Percentiles rank a stretch among this genome's conserved stretches.
phyloP scores from a whole-genome alignment of 2,329 filamentous ascomycete species.

The Trichoderma lentiforme region DNA sequence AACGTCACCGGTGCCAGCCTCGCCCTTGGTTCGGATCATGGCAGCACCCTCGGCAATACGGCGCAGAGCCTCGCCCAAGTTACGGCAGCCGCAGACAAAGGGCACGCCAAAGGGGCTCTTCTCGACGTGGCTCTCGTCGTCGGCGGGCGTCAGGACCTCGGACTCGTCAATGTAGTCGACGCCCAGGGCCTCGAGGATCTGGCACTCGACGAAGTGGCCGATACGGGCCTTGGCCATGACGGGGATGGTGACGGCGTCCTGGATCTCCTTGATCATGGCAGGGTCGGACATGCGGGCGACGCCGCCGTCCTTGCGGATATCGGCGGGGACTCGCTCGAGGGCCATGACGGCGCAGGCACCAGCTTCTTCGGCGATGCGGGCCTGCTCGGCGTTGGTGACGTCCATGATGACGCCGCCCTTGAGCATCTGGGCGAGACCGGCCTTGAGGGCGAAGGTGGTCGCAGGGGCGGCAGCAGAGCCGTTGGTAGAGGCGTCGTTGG shows the following conservation, averaged over 20 bases:
- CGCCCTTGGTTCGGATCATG: slow-evolving; percentile 98
- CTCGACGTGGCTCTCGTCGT: slow-evolving; percentile 85
- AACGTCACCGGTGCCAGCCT: slow-evolving; percentile 95
- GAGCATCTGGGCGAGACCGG: slow-evolving; percentile 93
- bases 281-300: slow-evolving; percentile 98
- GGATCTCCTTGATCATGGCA: slow-evolving; percentile 90
- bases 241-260: slow-evolving; percentile 90
- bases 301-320: slow-evolving; percentile 88
- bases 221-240: slow-evolving; percentile 99
- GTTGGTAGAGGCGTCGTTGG: slow-evolving; percentile 33
- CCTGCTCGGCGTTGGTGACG: slow-evolving; percentile 88
- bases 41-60: slow-evolving; percentile 90
- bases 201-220: slow-evolving; percentile 96
- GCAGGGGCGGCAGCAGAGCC: slow-evolving; percentile 27
- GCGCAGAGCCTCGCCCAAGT: slow-evolving; percentile 88
- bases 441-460: slow-evolving; percentile 79
- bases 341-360: slow-evolving; percentile 98
- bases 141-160: slow-evolving; percentile 94
- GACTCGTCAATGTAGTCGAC: slow-evolving; percentile 98
- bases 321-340: slow-evolving; percentile 92
- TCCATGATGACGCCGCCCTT: slow-evolving; percentile 99
- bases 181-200: slow-evolving; percentile 91
- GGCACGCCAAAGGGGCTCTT: slow-evolving; percentile 80
- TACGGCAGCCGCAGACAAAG: slow-evolving; percentile 94
- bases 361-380: slow-evolving; percentile 94